Conservation (phyloP, 345 rosid genomes). For the Acer negundo region DNA sequence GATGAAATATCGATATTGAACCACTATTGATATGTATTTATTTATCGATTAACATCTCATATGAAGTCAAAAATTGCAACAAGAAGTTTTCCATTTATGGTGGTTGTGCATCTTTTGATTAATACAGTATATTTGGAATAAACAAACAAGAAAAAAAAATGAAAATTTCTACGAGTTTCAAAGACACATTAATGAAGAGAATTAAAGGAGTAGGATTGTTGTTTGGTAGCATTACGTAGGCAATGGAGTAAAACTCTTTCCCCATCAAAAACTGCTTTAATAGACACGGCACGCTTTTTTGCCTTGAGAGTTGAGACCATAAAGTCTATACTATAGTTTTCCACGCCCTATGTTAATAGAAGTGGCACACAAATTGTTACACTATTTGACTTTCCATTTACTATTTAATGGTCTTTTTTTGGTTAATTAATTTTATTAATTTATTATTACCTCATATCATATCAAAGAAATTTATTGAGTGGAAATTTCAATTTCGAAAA, state of each 20-base stretch:
- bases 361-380: background rate
- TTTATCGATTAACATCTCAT: no score
- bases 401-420: no score
- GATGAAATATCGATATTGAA: no score
- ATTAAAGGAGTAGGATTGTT: background rate
- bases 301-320: slow-evolving; percentile 1
- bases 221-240: background rate
- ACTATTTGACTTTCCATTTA: background rate
- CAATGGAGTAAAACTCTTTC: background rate
- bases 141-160: no score
- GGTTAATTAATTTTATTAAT: no score
- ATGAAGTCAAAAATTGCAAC: background rate
- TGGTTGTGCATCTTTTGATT: background rate
- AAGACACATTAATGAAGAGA: slow-evolving; percentile 1
- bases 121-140: background rate
- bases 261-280: no score
- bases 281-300: no score
- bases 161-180: background rate
- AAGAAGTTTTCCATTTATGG: background rate
- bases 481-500: no score
- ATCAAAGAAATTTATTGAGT: no score
- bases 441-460: no score
- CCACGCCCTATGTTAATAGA: background rate
- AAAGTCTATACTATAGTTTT: background rate
- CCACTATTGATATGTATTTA: no score